These are phyloP conservation scores for Penicillium sp. DNA, from an alignment of 2,329 filamentous ascomycete species.

Conservation along the genomic window DNA sequence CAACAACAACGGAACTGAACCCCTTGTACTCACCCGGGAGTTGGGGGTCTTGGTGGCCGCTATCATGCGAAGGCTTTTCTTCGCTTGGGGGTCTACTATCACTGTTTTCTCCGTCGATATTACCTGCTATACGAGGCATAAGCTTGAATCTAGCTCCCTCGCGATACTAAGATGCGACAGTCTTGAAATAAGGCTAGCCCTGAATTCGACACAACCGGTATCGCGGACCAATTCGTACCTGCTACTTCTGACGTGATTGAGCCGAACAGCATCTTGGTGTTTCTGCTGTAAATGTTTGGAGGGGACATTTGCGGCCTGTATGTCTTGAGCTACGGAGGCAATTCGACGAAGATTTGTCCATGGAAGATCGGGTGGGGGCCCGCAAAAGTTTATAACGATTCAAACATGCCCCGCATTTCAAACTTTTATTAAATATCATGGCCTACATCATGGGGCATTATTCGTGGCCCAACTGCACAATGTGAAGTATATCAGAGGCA, in stretches of 20 bases:
- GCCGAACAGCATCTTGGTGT: not conserved
- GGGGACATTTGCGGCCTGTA: not conserved
- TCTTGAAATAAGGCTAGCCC: not conserved
- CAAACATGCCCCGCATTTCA: not conserved
- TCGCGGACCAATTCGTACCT: not conserved
- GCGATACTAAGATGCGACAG: not conserved
- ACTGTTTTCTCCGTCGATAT: not conserved
- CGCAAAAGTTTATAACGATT: not conserved
- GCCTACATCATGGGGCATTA: not conserved
- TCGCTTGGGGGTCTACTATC: not conserved
- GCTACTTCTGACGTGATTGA: not conserved
- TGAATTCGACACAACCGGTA: not conserved
- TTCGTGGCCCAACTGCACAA: not conserved
- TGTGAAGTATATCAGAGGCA: not conserved
- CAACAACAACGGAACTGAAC: slow-evolving; percentile 26
- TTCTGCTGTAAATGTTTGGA: not conserved
- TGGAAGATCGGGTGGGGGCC: not conserved
- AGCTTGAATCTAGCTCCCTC: not conserved
- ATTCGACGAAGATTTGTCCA: not conserved
- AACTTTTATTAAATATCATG: not conserved
- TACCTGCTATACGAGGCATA: not conserved
- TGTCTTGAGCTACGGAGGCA: not conserved
- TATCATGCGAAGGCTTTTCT: not conserved
- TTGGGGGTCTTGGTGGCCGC: not conserved
- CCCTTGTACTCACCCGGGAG: not conserved